These are phyloP conservation scores for Taxillus chinensis DNA, from an alignment of 164 flowering plant species.

Conservation along the genomic window DNA sequence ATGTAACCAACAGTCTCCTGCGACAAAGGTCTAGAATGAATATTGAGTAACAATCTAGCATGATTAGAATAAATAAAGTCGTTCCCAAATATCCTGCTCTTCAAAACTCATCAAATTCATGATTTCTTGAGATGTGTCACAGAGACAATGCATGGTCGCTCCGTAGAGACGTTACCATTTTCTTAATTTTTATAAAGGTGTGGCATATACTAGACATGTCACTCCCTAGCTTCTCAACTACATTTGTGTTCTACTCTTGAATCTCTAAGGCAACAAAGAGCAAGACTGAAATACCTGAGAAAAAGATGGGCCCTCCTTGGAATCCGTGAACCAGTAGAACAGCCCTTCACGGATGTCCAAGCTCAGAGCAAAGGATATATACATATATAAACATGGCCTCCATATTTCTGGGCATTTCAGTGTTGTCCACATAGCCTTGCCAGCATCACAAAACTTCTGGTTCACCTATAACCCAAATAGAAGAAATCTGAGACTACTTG, in stretches of 20 bases:
- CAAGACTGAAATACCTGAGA: slow-evolving; percentile 53
- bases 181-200: too few relatives aligned
- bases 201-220: too few relatives aligned
- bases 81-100: too few relatives aligned
- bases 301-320: slow-evolving; percentile 70
- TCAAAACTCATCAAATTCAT: too few relatives aligned
- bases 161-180: too few relatives aligned
- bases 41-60: too few relatives aligned
- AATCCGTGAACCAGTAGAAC: slow-evolving; percentile 92
- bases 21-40: slow-evolving; percentile 3
- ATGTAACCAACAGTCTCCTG: slow-evolving; percentile 74
- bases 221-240: too few relatives aligned
- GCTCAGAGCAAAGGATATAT: slow-evolving; percentile 61
- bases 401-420: slow-evolving; percentile 68
- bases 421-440: slow-evolving; percentile 71
- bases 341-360: slow-evolving; percentile 73
- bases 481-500: too few relatives aligned
- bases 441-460: slow-evolving; percentile 58
- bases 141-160: too few relatives aligned
- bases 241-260: too few relatives aligned
- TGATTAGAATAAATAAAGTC: too few relatives aligned
- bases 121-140: too few relatives aligned
- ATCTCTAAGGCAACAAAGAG: not conserved
- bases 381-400: slow-evolving; percentile 93
- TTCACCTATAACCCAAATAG: slow-evolving; percentile 33